Evolutionary conservation across 495 filamentous ascomycete species (phyloP), one percentile per base, ranked within the genome.

Genomic region (Penicillium desertorum): DNA sequence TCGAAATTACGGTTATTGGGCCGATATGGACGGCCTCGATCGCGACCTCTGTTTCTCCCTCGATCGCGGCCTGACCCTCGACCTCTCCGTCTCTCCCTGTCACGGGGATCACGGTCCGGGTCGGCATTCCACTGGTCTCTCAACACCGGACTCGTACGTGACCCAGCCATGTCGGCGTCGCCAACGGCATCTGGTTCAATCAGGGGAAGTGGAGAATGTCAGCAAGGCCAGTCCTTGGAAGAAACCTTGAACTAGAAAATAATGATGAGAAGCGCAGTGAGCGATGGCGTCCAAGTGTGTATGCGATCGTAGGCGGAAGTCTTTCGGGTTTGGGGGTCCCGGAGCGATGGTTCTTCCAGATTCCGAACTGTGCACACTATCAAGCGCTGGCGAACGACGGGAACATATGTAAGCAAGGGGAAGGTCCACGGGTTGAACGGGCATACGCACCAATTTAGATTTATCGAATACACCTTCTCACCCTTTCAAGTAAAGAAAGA

Each of bases 91-190:
- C 64, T 63, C 53, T 74, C 75, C 52, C 65, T 65, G 52, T 69
- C 67, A 58, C 68, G 70, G 48, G 70, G 69, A 51, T 77, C 74
- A 58, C 71, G 69, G 54, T 82, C 72, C 58, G 67, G 67, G 62
- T 76, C 68, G 63, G 62, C 70, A 79, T 81, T 71, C 79, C 77
- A 76, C 83, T 83, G 54, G 77, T 83, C 72, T 83, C 81, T 71
- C 74, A 83, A 71, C 69, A 74, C 70, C 70, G 79, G 78, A 76
- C 79, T 83, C 79, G 73, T 75, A 75, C 73, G 78, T 68, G 80
- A 79, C 73, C 75, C 77, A 79, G 80, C 80, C 80, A 83, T 83
- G 73, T 74, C 70, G 65, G 64, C 64, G 63, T 63, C 67, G 63
- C 65, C 66, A 70, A 61, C 74, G 62, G 71, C 76, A 79, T 78